Percentiles rank a stretch among this genome's conserved stretches.
These are phyloP conservation scores for Tuber umbilicatum DNA, from an alignment of 495 filamentous ascomycete genomes.

Conservation along the genomic window DNA sequence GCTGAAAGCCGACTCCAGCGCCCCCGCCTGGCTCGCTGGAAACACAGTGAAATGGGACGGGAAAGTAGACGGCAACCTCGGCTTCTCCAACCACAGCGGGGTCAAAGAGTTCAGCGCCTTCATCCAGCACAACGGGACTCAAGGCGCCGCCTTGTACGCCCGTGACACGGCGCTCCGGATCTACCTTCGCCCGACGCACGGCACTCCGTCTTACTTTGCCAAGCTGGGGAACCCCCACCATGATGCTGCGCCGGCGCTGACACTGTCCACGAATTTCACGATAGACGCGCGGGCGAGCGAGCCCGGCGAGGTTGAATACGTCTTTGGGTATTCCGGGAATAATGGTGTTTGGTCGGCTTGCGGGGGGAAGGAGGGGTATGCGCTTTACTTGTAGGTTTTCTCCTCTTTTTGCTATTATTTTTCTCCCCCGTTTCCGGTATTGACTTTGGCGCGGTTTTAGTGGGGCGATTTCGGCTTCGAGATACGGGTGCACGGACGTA, in stretches of 20 bases:
- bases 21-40: conserved; percentile 5
- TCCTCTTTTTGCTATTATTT: background rate
- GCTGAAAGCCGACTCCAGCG: conserved; percentile 11
- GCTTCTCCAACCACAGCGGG: conserved; percentile 11
- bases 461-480: background rate
- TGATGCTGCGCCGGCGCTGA: conserved; percentile 8
- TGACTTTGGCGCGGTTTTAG: background rate
- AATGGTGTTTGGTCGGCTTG: background rate
- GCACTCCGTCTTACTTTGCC: conserved; percentile 16
- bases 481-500: background rate
- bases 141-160: conserved; percentile 29
- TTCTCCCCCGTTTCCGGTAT: background rate
- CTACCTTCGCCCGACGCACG: conserved; percentile 21
- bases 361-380: background rate
- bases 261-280: conserved; percentile 14
- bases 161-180: conserved; percentile 7
- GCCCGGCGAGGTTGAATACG: background rate
- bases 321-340: background rate
- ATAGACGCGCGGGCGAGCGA: background rate
- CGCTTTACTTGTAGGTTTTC: background rate
- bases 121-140: conserved; percentile 23
- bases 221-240: conserved; percentile 23
- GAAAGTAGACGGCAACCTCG: conserved; percentile 7
- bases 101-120: conserved; percentile 11
- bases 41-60: conserved; percentile 10